A percentile compares a stretch with the other conserved stretches of the same genome.
Evolutionary conservation across 1,139 yeast genomes (phyloP).

Genomic region (Keqinozyma sinolaborantium): DNA sequence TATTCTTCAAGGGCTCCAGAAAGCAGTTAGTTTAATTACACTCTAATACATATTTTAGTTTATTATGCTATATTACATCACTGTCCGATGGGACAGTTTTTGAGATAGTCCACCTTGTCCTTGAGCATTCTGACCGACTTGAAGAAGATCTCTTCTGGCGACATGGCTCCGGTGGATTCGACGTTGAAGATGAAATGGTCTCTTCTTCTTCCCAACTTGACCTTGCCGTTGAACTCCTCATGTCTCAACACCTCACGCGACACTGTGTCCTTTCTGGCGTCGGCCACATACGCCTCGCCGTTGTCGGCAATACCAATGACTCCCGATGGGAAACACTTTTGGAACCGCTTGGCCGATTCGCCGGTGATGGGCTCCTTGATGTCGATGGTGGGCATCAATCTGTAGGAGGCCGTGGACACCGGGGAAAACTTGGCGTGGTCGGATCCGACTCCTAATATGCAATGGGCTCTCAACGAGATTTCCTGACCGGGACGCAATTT

Average conservation of each 20-base stretch:
- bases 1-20: constrained; percentile 82
- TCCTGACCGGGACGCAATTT: constrained; percentile 97
- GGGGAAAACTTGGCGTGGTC: constrained; percentile 98
- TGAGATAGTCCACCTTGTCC: constrained; percentile 80
- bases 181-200: constrained; percentile 93
- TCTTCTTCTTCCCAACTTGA: constrained; percentile 84
- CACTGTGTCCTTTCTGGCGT: constrained; percentile 92
- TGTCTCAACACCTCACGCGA: constrained; percentile 95
- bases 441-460: constrained; percentile 85
- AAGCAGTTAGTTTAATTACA: constrained; percentile 69
- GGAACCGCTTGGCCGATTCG: constrained; percentile 71
- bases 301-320: constrained; percentile 72
- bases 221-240: constrained; percentile 84
- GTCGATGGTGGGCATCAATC: constrained; percentile 88
- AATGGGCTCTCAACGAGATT: constrained; percentile 84
- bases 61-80: constrained; percentile 13
- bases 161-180: constrained; percentile 95
- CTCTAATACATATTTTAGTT: not conserved
- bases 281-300: constrained; percentile 77
- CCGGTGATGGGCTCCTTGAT: constrained; percentile 75
- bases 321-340: constrained; percentile 89
- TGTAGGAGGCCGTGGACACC: constrained; percentile 94
- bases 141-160: constrained; percentile 92
- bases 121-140: constrained; percentile 82
- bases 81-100: constrained; percentile 74